phyloP scores from a whole-genome alignment of 108 stramenopile genomes.

The Nitzschia inconspicua region DNA sequence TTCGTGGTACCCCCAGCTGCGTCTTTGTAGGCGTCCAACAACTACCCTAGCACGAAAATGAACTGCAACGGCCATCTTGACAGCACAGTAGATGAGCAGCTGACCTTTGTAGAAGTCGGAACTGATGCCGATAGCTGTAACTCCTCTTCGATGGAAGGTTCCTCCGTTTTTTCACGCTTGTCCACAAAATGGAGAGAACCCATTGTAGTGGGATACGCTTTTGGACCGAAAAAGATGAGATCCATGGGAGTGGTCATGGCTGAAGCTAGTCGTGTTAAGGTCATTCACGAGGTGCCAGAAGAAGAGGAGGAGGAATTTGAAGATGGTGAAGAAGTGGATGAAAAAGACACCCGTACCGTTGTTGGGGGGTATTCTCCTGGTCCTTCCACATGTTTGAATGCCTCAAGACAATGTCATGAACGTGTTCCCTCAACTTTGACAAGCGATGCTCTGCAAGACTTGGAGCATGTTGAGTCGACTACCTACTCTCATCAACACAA shows the following conservation, averaged over 20 bases:
- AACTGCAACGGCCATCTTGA: no score
- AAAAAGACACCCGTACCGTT: background rate
- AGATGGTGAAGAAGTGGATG: conserved; percentile 1
- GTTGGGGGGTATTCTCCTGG: background rate
- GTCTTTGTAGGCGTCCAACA: no score
- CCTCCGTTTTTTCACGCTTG: background rate
- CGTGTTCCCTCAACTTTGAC: conserved; percentile 12
- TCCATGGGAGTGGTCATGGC: conserved; percentile 87
- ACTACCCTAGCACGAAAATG: no score
- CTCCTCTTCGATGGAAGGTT: no score
- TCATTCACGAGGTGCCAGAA: conserved; percentile 16
- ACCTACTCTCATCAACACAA: background rate
- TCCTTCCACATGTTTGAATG: background rate
- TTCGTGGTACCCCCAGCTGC: no score
- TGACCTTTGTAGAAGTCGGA: no score
- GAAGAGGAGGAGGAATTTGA: conserved; percentile 17
- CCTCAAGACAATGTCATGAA: background rate
- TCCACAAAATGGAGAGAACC: conserved; percentile 17
- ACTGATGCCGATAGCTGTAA: no score
- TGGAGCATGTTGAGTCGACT: background rate
- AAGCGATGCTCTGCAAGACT: conserved; percentile 5
- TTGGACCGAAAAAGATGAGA: conserved; percentile 89
- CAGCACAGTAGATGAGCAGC: no score
- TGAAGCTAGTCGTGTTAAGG: conserved; percentile 59
- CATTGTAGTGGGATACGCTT: conserved; percentile 83